A percentile compares a stretch with the other conserved stretches of the same genome.
Evolutionary conservation across 2,329 filamentous ascomycete species (phyloP).

Genomic region (Trichoderma asperellum): DNA sequence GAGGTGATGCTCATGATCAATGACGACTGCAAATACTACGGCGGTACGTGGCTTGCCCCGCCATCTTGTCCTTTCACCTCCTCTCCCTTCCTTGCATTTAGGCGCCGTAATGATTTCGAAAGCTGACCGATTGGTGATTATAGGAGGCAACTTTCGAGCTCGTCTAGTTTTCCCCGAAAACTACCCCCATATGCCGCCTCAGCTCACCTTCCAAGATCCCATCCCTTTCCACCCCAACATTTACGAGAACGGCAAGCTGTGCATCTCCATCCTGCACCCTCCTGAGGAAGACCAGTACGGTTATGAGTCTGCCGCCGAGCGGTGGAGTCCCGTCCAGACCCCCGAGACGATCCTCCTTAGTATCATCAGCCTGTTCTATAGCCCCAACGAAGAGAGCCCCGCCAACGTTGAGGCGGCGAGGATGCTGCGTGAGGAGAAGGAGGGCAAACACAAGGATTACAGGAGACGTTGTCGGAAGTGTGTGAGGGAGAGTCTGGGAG

Average conservation of each 20-base stretch:
- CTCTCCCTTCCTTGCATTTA: neutral
- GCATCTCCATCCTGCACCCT: conserved; percentile 95
- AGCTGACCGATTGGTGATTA: neutral
- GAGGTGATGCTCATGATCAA: conserved; percentile 99
- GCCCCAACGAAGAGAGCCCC: conserved; percentile 92
- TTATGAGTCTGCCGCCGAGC: conserved; percentile 87
- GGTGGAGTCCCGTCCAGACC: conserved; percentile 93
- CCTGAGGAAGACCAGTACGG: conserved; percentile 93
- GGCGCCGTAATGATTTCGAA: neutral
- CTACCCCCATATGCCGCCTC: conserved; percentile 87
- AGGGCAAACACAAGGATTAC: conserved; percentile 69
- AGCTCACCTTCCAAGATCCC: conserved; percentile 81
- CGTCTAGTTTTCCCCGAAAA: conserved; percentile 79
- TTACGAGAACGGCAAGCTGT: conserved; percentile 84
- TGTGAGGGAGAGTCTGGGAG: conserved; percentile 79
- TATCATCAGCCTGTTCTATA: conserved; percentile 89
- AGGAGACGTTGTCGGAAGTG: conserved; percentile 76
- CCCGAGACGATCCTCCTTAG: conserved; percentile 92
- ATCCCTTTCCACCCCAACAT: conserved; percentile 94
- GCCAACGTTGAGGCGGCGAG: conserved; percentile 94
- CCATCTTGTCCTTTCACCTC: neutral
- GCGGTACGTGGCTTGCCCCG: conserved; percentile 60
- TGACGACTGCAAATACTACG: conserved; percentile 91
- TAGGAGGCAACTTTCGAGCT: conserved; percentile 91
- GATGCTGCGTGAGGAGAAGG: conserved; percentile 78